Evolutionary conservation across 2,329 filamentous ascomycete species (phyloP).

Genomic region (Cercospora berteroae): DNA sequence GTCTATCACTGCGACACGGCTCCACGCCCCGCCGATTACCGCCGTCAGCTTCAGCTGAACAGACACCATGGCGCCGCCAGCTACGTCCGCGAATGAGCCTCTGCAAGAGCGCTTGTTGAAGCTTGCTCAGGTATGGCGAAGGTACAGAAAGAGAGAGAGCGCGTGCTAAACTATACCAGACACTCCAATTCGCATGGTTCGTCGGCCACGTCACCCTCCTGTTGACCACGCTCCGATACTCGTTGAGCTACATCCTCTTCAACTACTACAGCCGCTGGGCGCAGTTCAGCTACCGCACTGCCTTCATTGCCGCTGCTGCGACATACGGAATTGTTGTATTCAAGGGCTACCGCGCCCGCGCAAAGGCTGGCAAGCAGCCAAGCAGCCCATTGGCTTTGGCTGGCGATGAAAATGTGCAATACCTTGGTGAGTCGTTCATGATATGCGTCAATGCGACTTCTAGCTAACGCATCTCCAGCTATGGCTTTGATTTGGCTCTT

Average conservation of each 20-base stretch:
- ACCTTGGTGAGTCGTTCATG: slow-evolving; percentile 67
- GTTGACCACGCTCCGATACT: slow-evolving; percentile 77
- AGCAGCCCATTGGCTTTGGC: slow-evolving; percentile 65
- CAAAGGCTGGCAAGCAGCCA: slow-evolving; percentile 66
- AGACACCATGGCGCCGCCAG: slow-evolving; percentile 22
- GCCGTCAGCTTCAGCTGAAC: slow-evolving; percentile 1
- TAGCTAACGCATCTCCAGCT: slow-evolving; percentile 50
- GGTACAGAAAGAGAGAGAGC: neutral
- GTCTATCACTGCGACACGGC: neutral
- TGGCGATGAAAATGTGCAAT: slow-evolving; percentile 95
- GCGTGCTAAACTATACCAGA: slow-evolving; percentile 52
- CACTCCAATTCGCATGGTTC: slow-evolving; percentile 77
- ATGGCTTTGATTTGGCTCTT: slow-evolving; percentile 97
- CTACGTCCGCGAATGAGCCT: slow-evolving; percentile 20
- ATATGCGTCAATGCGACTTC: neutral
- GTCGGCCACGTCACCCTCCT: slow-evolving; percentile 82
- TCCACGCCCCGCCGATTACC: neutral
- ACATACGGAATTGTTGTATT: slow-evolving; percentile 99
- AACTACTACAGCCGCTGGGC: slow-evolving; percentile 79
- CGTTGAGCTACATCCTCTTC: slow-evolving; percentile 81
- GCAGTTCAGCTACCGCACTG: slow-evolving; percentile 80
- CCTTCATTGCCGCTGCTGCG: slow-evolving; percentile 82
- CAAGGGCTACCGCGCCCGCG: slow-evolving; percentile 87
- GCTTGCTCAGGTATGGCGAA: slow-evolving; percentile 52
- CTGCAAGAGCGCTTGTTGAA: slow-evolving; percentile 30